These are phyloP conservation scores for Epithemia pelagica DNA, from an alignment of 108 stramenopile species.

Conservation along the genomic window DNA sequence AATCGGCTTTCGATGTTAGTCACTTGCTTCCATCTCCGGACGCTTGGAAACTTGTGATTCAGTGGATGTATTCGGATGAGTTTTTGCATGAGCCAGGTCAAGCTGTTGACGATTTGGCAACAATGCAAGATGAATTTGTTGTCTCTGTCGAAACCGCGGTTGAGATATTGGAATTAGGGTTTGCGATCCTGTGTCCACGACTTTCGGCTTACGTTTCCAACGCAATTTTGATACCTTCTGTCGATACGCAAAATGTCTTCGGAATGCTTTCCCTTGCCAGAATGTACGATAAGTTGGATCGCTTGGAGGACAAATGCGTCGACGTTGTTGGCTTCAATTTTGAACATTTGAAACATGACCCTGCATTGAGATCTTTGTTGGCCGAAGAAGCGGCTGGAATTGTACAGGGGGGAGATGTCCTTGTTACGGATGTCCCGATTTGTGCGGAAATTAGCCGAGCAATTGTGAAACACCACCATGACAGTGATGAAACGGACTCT, in stretches of 20 bases:
- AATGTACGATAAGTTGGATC: constrained; percentile 4
- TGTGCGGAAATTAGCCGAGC: constrained; percentile 8
- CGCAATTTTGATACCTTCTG: constrained; percentile 4
- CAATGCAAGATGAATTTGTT: not conserved
- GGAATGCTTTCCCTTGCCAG: constrained; percentile 7
- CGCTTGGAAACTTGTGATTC: constrained; percentile 1
- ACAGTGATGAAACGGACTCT: not conserved
- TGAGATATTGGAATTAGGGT: constrained; percentile 4
- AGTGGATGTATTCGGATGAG: constrained; percentile 13
- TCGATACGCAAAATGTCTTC: constrained; percentile 6
- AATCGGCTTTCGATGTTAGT: constrained; percentile 2
- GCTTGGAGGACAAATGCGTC: constrained; percentile 7
- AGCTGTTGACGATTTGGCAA: not conserved
- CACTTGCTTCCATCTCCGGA: constrained; percentile 2
- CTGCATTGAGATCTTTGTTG: not conserved
- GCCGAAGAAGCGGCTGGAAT: constrained; percentile 3
- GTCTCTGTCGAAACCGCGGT: not conserved
- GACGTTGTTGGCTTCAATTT: constrained; percentile 2
- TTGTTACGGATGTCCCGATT: constrained; percentile 8
- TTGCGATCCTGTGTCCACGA: constrained; percentile 7
- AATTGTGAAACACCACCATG: not conserved
- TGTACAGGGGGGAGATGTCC: constrained; percentile 8
- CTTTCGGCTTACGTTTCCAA: constrained; percentile 10
- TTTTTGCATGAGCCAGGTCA: constrained; percentile 1
- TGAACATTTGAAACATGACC: not conserved